These are phyloP conservation scores for Cajanus cajan DNA, from an alignment of 306 rosid genomes.

Conservation along the genomic window DNA sequence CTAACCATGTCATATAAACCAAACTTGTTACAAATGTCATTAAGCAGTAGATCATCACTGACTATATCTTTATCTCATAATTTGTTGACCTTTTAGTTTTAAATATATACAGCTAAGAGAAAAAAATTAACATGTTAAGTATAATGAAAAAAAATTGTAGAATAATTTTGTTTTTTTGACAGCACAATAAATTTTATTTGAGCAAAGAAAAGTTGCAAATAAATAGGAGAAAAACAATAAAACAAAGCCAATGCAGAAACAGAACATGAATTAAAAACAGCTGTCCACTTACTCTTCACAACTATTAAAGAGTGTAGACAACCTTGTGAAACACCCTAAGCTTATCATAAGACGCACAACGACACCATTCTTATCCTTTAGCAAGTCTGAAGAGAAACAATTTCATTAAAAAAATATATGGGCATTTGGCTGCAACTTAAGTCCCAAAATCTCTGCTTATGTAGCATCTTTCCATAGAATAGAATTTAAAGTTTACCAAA, in stretches of 20 bases:
- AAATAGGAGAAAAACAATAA: neutral
- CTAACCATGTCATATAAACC: too few species aligned
- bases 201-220: neutral
- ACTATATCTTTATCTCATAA: neutral
- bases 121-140: neutral
- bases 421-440: neutral
- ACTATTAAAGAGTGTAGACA: too few species aligned
- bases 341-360: neutral
- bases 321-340: neutral
- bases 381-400: neutral
- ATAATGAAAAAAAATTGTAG: neutral
- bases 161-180: too few species aligned
- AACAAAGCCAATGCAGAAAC: neutral
- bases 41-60: too few species aligned
- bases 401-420: neutral
- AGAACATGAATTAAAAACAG: neutral
- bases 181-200: neutral
- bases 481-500: neutral
- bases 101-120: neutral
- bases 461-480: neutral
- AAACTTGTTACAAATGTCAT: too few species aligned
- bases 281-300: neutral
- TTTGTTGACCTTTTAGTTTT: neutral
- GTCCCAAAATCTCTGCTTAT: neutral
- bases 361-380: neutral